Evolutionary conservation across 257 asterid genomes (phyloP), one percentile per base, ranked within the genome.

Genomic region (Gardenia jasminoides): DNA sequence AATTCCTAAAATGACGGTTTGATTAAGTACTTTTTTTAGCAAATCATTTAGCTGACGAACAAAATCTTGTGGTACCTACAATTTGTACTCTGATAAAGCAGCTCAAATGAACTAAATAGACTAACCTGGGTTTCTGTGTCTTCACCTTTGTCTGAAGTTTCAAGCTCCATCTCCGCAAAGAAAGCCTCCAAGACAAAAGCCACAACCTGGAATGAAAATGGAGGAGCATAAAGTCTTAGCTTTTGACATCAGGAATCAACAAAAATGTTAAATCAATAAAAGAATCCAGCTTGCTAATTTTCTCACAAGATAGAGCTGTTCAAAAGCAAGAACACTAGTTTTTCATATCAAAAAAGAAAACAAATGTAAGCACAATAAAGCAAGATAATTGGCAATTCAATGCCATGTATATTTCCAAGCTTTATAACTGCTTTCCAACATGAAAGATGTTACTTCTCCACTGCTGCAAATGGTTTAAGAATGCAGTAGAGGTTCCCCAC

Each of bases 161-260:
- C 99, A 22, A 95, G 86, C 75, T 92, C 98, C 93, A 95, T 84
- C 86, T 95, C 99, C 79, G 97, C 97, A 81, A 93, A 94, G 90
- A 95, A 95, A 76, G 99, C 99, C 87, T 95, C 99, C 94, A 93
- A 88, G 79, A 95, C 97, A 89, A 95, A 95, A 73, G 99, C 98
- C 79, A 95, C 88, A 85, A 95, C 96, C 99, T 95, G 92, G 80
- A 81, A 64, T 54, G 65, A 65, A 12, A n/a, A 61, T 74, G 80
- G 67, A n/a, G 68, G 54, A 54, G 67, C 11, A 46, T 59, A 19
- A 54, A 17, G 78, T 26, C 56, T 76, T 47, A 76, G 61, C 22
- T 15, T 64, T 47, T 72, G 19, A 72, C 33, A 24, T 22, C 11
- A 24, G 65, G 50, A 70, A 30, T 15, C 39, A 11, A 50, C 9